Conservation (phyloP, 345 rosid species). For the Populus deltoides region DNA sequence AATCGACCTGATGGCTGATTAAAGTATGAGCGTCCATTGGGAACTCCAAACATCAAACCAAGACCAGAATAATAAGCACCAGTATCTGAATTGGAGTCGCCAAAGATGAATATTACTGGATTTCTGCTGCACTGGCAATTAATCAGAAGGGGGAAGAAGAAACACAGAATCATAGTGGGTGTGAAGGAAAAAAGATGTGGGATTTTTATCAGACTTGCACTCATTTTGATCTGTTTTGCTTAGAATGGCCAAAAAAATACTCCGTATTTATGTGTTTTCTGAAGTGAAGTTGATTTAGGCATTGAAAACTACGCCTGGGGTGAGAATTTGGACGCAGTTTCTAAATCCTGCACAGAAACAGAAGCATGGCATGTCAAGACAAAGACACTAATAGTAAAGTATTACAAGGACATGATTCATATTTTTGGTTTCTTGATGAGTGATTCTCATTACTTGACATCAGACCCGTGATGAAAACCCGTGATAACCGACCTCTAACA, state of each 20-base stretch:
- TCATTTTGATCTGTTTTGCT: conserved; percentile 5
- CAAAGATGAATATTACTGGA: conserved; percentile 22
- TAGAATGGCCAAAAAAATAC: background rate
- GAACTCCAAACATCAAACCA: conserved; percentile 33
- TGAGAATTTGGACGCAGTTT: background rate
- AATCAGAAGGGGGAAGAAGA: conserved; percentile 18
- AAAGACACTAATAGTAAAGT: background rate
- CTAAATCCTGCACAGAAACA: background rate
- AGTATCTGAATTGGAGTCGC: conserved; percentile 28
- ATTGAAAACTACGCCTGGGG: background rate
- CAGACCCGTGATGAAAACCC: conserved; percentile 6
- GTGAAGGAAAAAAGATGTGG: too few relatives aligned
- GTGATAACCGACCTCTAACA: background rate
- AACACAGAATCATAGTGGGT: background rate
- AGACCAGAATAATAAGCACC: conserved; percentile 24
- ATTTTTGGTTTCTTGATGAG: background rate
- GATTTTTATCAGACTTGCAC: background rate
- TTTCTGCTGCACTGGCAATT: conserved; percentile 29
- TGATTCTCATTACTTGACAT: background rate
- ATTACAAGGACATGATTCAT: background rate
- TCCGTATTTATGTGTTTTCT: background rate
- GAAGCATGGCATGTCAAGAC: conserved; percentile 1
- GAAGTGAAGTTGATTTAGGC: background rate
- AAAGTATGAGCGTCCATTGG: conserved; percentile 53
- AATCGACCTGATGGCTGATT: conserved; percentile 35